phyloP scores from a whole-genome alignment of 2,329 filamentous ascomycete genomes.

The Mycosphaerella arachidis region DNA sequence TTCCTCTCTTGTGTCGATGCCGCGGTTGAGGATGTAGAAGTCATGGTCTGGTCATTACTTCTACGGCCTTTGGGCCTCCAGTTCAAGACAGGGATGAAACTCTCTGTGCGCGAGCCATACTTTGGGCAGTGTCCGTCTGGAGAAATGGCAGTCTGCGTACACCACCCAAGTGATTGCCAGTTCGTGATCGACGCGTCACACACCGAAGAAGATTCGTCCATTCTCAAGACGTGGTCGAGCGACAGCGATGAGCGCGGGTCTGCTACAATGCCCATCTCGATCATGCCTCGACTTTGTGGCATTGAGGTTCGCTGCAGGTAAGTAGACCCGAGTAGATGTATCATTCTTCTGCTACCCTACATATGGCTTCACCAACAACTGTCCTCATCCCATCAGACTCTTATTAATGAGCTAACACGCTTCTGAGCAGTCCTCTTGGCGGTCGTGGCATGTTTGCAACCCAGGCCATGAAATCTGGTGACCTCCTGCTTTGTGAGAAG shows the following conservation, averaged over 20 bases:
- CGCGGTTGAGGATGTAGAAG: not conserved
- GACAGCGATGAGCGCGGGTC: not conserved
- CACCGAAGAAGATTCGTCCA: no score
- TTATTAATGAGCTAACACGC: not conserved
- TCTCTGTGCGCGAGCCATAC: slow-evolving; percentile 10
- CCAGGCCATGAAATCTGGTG: slow-evolving; percentile 34
- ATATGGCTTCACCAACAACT: not conserved
- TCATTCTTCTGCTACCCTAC: no score
- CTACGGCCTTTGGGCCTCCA: slow-evolving; percentile 2
- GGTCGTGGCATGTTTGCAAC: slow-evolving; percentile 44
- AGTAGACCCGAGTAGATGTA: not conserved
- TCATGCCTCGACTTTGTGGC: not conserved
- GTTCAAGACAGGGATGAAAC: not conserved
- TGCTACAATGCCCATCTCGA: not conserved
- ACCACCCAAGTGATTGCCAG: slow-evolving; percentile 10
- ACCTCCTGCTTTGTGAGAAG: slow-evolving; percentile 39
- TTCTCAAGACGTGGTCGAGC: not conserved
- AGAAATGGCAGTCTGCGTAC: slow-evolving; percentile 5
- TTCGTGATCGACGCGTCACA: not conserved
- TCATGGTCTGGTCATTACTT: slow-evolving; percentile 6
- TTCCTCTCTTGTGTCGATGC: not conserved
- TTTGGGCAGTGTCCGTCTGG: not conserved
- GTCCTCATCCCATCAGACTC: not conserved
- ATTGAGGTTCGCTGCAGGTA: slow-evolving; percentile 1
- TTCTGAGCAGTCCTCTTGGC: slow-evolving; percentile 17